phyloP scores from a whole-genome alignment of 2,329 filamentous ascomycete genomes.

The Cladosporium sp. region DNA sequence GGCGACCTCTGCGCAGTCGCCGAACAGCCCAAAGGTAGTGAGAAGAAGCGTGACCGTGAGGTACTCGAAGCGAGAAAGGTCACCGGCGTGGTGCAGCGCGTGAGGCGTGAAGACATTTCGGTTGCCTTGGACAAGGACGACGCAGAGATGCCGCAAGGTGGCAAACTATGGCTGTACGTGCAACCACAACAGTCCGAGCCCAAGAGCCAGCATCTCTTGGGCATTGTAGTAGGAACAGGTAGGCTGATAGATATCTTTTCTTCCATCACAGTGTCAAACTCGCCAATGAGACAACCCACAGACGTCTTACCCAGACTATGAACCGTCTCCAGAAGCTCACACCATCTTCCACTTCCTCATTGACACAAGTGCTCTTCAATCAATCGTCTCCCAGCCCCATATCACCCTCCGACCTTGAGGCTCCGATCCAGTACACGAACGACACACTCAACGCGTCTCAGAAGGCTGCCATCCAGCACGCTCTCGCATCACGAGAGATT shows the following conservation, averaged over 20 bases:
- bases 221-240: slow-evolving; percentile 6
- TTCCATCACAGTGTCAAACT: slow-evolving; percentile 53
- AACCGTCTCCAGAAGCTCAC: slow-evolving; percentile 52
- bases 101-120: slow-evolving; percentile 55
- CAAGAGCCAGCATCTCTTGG: background rate
- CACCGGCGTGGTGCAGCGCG: slow-evolving; percentile 66
- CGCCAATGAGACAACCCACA: slow-evolving; percentile 63
- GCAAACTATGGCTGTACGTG: slow-evolving; percentile 60
- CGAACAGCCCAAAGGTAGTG: slow-evolving; percentile 67
- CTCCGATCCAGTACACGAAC: slow-evolving; percentile 51
- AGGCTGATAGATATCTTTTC: slow-evolving; percentile 32
- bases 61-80: slow-evolving; percentile 66
- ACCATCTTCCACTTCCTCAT: slow-evolving; percentile 52
- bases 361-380: slow-evolving; percentile 60
- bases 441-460: slow-evolving; percentile 58
- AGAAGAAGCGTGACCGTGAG: slow-evolving; percentile 67
- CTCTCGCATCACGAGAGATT: slow-evolving; percentile 74
- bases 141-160: slow-evolving; percentile 47
- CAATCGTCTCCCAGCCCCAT: slow-evolving; percentile 51
- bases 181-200: slow-evolving; percentile 1
- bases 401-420: slow-evolving; percentile 38
- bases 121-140: slow-evolving; percentile 68
- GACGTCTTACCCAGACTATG: slow-evolving; percentile 64
- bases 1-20: slow-evolving; percentile 75
- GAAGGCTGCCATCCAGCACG: slow-evolving; percentile 68